Percentiles rank a stretch among this genome's conserved stretches.
These are phyloP conservation scores for Hirschfeldia incana DNA, from an alignment of 345 rosid genomes.

Conservation along the genomic window DNA sequence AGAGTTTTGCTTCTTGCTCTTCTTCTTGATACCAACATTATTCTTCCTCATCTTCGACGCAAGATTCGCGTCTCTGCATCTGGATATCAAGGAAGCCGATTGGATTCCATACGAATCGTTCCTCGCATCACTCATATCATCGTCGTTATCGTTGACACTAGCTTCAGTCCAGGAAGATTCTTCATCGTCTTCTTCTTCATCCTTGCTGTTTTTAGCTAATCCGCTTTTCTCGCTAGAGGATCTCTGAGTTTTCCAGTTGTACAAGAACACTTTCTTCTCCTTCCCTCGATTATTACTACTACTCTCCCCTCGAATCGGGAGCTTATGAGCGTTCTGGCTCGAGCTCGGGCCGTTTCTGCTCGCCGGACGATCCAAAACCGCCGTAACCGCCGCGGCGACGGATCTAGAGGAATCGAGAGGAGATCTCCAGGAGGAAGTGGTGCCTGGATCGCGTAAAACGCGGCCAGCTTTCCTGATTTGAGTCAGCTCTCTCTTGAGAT, in stretches of 20 bases:
- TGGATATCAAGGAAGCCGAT: conserved; percentile 53
- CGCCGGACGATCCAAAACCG: conserved; percentile 24
- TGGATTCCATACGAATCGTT: conserved; percentile 47
- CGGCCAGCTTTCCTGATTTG: conserved; percentile 92
- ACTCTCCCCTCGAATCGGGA: conserved; percentile 39
- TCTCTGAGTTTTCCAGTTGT: conserved; percentile 77
- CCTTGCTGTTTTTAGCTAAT: conserved; percentile 42
- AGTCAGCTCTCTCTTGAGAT: conserved; percentile 83
- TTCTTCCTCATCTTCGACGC: conserved; percentile 46
- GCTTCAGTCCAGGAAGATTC: conserved; percentile 54
- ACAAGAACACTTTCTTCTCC: conserved; percentile 66
- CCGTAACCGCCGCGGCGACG: conserved; percentile 31
- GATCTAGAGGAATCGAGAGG: conserved; percentile 75
- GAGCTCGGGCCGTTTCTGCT: conserved; percentile 32
- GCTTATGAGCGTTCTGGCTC: conserved; percentile 26
- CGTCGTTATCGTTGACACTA: conserved; percentile 44
- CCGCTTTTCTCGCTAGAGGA: conserved; percentile 59
- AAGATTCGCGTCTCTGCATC: conserved; percentile 65
- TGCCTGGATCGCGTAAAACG: conserved; percentile 88
- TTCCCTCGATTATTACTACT: conserved; percentile 30
- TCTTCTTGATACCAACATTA: conserved; percentile 43
- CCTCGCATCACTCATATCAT: conserved; percentile 72
- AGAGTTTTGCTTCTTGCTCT: conserved; percentile 46
- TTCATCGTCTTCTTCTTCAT: conserved; percentile 41
- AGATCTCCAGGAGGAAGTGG: conserved; percentile 80